Conservation (phyloP, 164 flowering plant species). For the Santalum album region DNA sequence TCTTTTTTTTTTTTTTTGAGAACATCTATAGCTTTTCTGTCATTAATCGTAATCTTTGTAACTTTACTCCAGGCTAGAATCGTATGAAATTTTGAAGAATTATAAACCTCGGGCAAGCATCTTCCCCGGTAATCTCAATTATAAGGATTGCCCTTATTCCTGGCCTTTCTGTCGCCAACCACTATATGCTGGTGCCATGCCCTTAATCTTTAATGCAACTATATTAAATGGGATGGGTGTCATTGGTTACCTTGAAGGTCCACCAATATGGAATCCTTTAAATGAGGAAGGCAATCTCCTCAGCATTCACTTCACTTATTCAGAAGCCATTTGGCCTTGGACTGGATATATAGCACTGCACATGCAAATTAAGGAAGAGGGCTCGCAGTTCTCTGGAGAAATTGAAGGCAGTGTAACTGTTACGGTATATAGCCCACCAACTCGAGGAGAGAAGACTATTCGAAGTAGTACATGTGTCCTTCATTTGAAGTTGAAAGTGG, state of each 20-base stretch:
- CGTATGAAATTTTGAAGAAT: constrained; percentile 78
- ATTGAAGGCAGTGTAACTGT: constrained; percentile 92
- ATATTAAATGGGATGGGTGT: constrained; percentile 98
- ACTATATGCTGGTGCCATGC: constrained; percentile 99
- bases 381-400: constrained; percentile 68
- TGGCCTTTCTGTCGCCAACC: constrained; percentile 99
- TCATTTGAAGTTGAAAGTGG: constrained; percentile 67
- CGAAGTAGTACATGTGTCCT: constrained; percentile 72
- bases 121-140: constrained; percentile 83
- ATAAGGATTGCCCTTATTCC: constrained; percentile 85
- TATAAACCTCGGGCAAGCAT: constrained; percentile 92
- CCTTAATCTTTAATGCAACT: constrained; percentile 87
- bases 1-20: neutral
- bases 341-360: constrained; percentile 91
- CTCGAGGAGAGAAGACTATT: constrained; percentile 47
- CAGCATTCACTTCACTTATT: constrained; percentile 75
- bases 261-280: constrained; percentile 83
- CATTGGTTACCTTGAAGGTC: constrained; percentile 69
- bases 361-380: constrained; percentile 98
- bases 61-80: constrained; percentile 63
- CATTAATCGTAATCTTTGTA: neutral
- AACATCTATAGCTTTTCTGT: constrained; percentile 11
- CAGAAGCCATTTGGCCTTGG: constrained; percentile 98
- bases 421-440: constrained; percentile 70
- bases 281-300: constrained; percentile 85